These are phyloP conservation scores for Xylaria sp. DNA, from an alignment of 2,329 filamentous ascomycete genomes.

Conservation along the genomic window DNA sequence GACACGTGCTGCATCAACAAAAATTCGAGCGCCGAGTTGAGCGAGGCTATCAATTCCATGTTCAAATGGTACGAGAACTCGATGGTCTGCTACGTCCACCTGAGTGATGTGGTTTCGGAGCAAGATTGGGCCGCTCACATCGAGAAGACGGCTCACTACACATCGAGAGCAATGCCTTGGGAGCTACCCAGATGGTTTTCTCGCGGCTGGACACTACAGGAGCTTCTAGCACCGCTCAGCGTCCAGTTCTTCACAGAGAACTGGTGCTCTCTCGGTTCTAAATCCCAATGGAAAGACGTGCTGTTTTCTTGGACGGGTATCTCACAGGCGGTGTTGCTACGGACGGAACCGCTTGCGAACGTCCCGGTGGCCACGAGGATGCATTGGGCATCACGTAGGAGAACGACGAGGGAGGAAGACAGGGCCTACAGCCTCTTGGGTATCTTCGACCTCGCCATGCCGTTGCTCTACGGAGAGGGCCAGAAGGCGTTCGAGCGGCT, in stretches of 20 bases:
- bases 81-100: background rate
- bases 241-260: background rate
- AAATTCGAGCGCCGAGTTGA: background rate
- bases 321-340: background rate
- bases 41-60: too few relatives aligned
- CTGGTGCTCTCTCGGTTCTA: background rate
- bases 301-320: background rate
- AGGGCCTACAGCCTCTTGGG: conserved; percentile 1
- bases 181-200: background rate
- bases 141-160: too few relatives aligned
- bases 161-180: background rate
- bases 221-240: background rate
- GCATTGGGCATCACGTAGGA: background rate
- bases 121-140: background rate
- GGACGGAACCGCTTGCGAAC: background rate
- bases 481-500: background rate
- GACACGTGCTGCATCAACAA: conserved; percentile 6
- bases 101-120: too few relatives aligned
- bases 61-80: conserved; percentile 1
- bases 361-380: background rate
- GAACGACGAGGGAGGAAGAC: background rate
- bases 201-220: conserved; percentile 5
- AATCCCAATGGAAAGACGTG: background rate
- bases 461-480: conserved; percentile 1
- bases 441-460: background rate